Evolutionary conservation across 2,329 filamentous ascomycete species (phyloP), one percentile per base, ranked within the genome.

Genomic region (Pseudodiploospora longispora): DNA sequence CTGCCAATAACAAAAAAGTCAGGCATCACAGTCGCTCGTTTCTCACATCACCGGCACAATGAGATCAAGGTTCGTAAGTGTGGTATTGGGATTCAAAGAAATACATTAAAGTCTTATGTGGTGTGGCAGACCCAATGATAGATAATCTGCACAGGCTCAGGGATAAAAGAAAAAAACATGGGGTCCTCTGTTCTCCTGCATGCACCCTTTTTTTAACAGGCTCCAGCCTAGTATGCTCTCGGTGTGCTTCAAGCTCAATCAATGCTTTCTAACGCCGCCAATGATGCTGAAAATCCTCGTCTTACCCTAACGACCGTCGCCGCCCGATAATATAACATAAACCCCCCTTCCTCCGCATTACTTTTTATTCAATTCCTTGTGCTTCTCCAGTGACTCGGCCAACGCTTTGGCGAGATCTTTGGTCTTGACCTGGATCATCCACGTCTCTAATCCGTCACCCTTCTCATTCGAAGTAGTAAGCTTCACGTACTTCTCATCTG

Each of bases 381-480:
- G 61, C 50, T 69, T 64, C 60, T 80, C 75, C 56, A 80, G 49
- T 3, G 64, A 66, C 10, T 61, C 61, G 1, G 74, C 73, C 35
- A 87, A 61, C 40, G 69, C 66, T 53, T 70, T 66, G 9, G 82
- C 75, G 36, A 80, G 55, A 32, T 76, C 72, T 50, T 72, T 68
- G 3, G 81, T 82, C 68, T 85, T 87, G 39, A 87, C 78, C 58
- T 83, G 80, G 10, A 89, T 63, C 58, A 83, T 75, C 82, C 82
- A 90, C 4, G 79, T 80, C 62, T 85, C 82, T 29, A 85, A 62
- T 1, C 73, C 72, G 38, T 71, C 71, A 10, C 80, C 80, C 40
- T 70, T 68, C 41, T 80, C 76, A 45, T 73, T 74, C 1, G 79
- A 73, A 5, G 76, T 72, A 8, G 70, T 69, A 46, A 83, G 53